Base-by-base conservation (phyloP, 225 moss, liverwort and hornwort species). In the Pleurozium schreberi region DNA sequence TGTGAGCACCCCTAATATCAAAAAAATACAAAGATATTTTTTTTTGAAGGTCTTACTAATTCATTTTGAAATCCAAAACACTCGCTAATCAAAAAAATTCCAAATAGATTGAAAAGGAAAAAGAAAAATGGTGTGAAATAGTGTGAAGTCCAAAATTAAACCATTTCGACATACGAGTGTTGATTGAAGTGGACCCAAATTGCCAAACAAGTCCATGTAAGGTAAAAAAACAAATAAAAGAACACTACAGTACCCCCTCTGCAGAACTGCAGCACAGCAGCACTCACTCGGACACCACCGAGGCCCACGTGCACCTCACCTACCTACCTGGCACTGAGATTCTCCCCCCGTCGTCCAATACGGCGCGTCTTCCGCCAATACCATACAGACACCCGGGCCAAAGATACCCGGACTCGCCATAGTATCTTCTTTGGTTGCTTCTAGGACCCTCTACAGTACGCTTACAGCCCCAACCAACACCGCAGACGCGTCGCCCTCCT, bases 221-320 rank as follows among this genome's bases (percentile, higher is more conserved):
- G 27, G n/a, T n/a, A n/a, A 49, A 70, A 58, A 69, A 30, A 5
- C 49, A 50, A 20, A n/a, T 12, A 34, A 21, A 12, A 30, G 10
- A 30, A 9, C 27, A 25, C 43, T 20, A 42, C 40, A 27, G 20
- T 49, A 8, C 49, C 8, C 49, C 45, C 18, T 17, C 53, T 17
- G 53, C 53, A 59, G 59, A 22, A 23, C 59, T 59, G 59, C 59
- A 59, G 62, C 28, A 8, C 60, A 60, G 28, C 28, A 62, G 30
- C 11, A 25, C 11, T 11, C 75, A 52, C 88, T 78, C 67, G 83
- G 87, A 82, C 62, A 62, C 71, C 84, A 84, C 84, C 80, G 84
- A 53, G 81, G 26, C 66, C 90, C 88, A 90, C 80, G 90, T 85
- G 90, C 90, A 90, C 49, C 64, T 58, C 38, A 90, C 88, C 81